Base-by-base conservation (phyloP, 306 rosid species). In the Myrica gale region DNA sequence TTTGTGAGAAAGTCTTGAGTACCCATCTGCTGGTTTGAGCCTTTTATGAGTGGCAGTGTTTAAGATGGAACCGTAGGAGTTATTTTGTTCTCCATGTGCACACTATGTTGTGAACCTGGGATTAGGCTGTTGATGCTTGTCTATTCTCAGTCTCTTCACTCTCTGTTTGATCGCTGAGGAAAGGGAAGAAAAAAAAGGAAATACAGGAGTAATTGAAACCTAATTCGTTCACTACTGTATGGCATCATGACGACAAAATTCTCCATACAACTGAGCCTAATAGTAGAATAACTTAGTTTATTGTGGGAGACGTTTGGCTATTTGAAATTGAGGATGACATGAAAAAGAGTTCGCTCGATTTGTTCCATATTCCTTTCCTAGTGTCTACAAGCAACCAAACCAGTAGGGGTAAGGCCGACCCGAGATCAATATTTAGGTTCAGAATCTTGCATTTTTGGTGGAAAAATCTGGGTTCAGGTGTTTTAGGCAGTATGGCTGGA, bases 21-120 rank as follows among this genome's bases (percentile, higher is more conserved):
- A 37, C 6, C 69, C 46, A 37, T 16, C 39, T 63, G 69, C 39
- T 63, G 69, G 47, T 63, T 37, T 61, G 7, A 2, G 45, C 43
- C 37, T 61, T 16, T 65, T 41, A 47, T 65, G 19, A 65, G 23
- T 42, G 48, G 50, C 17, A 4, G 21, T 42, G 47, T 16, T 66
- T n/a, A 66, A 66, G 23, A 42, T 8, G 70, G 7, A 66, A 66
- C 42, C 70, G 4, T 66, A 50, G 50, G 70, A 66, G 37, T 42
- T 42, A 7, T 66, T 65, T 17, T 66, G 47, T n/a, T 57, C 63
- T 54, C 3, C 37, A 32, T 32, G 37, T 2, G 37, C 37, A 32
- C 37, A 32, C 37, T 39, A 63, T 63, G 21, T 41, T n/a, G 9
- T 65, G 47, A 41, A 41, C 50, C 15, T 65, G 50, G 16, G 70